Evolutionary conservation across 331 rosid species (phyloP).

Genomic region (Pyrus hybrid): DNA sequence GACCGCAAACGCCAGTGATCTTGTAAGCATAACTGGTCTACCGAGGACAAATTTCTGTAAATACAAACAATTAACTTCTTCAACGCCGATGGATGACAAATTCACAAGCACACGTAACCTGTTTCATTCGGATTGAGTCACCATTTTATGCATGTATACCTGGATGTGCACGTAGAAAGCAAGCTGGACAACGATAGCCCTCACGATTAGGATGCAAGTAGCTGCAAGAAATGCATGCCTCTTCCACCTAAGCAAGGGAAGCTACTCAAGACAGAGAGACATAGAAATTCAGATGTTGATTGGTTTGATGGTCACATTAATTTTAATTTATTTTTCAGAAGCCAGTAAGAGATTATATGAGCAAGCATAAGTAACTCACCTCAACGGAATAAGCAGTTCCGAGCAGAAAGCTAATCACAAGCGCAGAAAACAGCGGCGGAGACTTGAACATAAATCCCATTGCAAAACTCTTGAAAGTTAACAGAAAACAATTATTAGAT

Average conservation of each 20-base stretch:
- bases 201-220: slow-evolving; percentile 7
- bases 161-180: slow-evolving; percentile 5
- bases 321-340: no score
- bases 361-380: not conserved
- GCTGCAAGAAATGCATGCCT: slow-evolving; percentile 10
- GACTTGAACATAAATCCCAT: slow-evolving; percentile 11
- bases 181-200: slow-evolving; percentile 10
- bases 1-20: slow-evolving; percentile 6
- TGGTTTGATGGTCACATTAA: no score
- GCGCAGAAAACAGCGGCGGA: slow-evolving; percentile 3
- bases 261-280: not conserved
- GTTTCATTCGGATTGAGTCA: not conserved
- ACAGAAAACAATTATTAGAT: not conserved
- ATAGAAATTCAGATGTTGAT: no score
- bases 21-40: not conserved
- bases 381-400: slow-evolving; percentile 10
- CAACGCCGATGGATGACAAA: not conserved
- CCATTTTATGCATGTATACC: not conserved
- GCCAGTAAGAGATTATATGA: not conserved
- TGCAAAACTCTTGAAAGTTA: not conserved
- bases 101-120: no score
- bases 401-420: not conserved
- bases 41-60: slow-evolving; percentile 5
- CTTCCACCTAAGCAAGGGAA: slow-evolving; percentile 14
- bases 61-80: not conserved